Percentiles rank a stretch among this genome's conserved stretches.
Conservation (phyloP, 352 stramenopile genomes). For the Phytopythium boreale region DNA sequence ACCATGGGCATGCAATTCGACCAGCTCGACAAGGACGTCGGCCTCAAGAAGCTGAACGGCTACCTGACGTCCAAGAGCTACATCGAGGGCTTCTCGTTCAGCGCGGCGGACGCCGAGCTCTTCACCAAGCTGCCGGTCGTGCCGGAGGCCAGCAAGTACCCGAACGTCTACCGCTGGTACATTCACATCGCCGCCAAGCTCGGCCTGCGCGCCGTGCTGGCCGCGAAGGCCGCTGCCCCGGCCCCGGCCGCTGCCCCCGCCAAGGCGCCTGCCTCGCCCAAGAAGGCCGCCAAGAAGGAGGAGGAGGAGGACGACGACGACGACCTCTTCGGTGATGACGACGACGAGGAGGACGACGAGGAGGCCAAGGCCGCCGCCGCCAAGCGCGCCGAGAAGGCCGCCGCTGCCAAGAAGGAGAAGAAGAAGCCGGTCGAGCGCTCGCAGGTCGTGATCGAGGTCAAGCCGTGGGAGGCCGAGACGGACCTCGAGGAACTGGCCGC, state of each 20-base stretch:
- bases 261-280: conserved; percentile 6
- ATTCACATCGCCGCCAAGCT: conserved; percentile 60
- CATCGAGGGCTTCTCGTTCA: conserved; percentile 76
- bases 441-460: conserved; percentile 63
- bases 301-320: conserved; percentile 47
- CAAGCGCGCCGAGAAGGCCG: conserved; percentile 45
- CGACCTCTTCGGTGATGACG: conserved; percentile 54
- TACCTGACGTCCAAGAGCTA: conserved; percentile 81
- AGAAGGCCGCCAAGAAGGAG: conserved; percentile 34
- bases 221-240: conserved; percentile 22
- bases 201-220: conserved; percentile 41
- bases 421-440: conserved; percentile 60
- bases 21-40: conserved; percentile 52
- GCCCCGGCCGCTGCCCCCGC: conserved; percentile 20
- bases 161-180: conserved; percentile 73
- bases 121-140: conserved; percentile 45
- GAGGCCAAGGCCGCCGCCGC: conserved; percentile 51
- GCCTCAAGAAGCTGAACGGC: conserved; percentile 78
- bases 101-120: conserved; percentile 50
- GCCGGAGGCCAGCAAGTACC: conserved; percentile 47
- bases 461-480: conserved; percentile 78
- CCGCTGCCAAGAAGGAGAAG: conserved; percentile 60
- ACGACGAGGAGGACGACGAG: conserved; percentile 53
- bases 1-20: conserved; percentile 62
- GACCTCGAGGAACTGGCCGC: conserved; percentile 65